These are phyloP conservation scores for Hanseniaspora guilliermondii DNA, from an alignment of 805 yeast species.

Conservation along the genomic window DNA sequence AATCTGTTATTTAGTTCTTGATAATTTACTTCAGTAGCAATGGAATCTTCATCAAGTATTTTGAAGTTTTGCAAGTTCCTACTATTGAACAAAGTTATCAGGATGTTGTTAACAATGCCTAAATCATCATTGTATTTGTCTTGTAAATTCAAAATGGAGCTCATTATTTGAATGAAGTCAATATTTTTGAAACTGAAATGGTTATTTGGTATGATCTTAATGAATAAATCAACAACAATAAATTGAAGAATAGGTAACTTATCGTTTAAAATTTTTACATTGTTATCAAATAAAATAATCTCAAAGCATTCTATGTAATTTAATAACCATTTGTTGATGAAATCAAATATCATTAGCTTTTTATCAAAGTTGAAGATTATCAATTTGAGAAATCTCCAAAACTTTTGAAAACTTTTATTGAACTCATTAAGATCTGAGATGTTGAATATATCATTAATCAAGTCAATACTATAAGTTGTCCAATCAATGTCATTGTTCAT, in stretches of 20 bases:
- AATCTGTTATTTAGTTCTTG: background rate
- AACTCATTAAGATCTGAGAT: background rate
- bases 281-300: background rate
- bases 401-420: background rate
- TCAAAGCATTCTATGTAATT: background rate
- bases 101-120: background rate
- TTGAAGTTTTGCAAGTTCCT: background rate
- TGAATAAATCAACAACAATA: background rate
- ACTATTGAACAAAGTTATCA: background rate
- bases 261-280: background rate
- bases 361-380: background rate
- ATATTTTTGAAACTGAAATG: background rate
- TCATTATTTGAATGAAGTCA: background rate
- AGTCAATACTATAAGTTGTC: background rate
- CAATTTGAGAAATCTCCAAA: background rate
- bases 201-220: background rate
- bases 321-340: background rate
- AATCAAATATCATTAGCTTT: background rate
- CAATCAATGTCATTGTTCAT: background rate
- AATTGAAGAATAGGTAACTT: slow-evolving; percentile 6
- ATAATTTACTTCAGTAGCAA: background rate
- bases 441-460: background rate
- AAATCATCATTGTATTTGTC: background rate
- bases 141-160: background rate
- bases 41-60: background rate